Conservation (phyloP, 2,329 filamentous ascomycete genomes). For the Diaporthe caulivora region DNA sequence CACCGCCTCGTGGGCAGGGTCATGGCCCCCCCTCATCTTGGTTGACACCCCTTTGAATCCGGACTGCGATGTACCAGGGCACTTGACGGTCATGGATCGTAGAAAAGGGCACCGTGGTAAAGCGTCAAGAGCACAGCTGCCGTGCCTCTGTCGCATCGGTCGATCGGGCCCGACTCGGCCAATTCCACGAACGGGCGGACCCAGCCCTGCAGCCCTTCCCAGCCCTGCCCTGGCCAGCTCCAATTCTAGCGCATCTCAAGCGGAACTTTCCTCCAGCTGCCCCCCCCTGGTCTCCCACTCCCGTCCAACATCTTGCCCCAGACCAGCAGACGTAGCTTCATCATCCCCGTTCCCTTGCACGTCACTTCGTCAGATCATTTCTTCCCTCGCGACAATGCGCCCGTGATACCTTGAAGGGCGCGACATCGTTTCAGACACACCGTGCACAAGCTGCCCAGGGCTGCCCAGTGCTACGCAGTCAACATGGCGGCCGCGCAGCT, state of each 20-base stretch:
- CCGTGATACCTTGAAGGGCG: slow-evolving; percentile 19
- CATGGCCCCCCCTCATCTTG: not conserved
- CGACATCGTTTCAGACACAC: slow-evolving; percentile 1
- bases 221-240: slow-evolving; percentile 22
- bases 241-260: slow-evolving; percentile 11
- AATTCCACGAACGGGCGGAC: slow-evolving; percentile 5
- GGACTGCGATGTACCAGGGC: not conserved
- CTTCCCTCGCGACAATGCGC: slow-evolving; percentile 1
- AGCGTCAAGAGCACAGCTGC: not conserved
- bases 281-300: not conserved
- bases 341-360: slow-evolving; percentile 1
- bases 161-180: slow-evolving; percentile 28
- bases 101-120: not conserved
- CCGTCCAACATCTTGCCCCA: not conserved
- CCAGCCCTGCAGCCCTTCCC: slow-evolving; percentile 13
- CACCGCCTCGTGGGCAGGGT: not conserved
- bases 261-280: slow-evolving; percentile 27
- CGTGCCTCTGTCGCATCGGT: slow-evolving; percentile 1
- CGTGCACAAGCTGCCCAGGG: not conserved
- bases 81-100: not conserved
- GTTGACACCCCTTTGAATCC: not conserved
- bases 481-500: slow-evolving; percentile 77
- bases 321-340: not conserved
- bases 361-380: not conserved
- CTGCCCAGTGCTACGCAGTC: slow-evolving; percentile 9